Evolutionary conservation across 305 asterid genomes (phyloP).

Genomic region (Solanum hybrid): DNA sequence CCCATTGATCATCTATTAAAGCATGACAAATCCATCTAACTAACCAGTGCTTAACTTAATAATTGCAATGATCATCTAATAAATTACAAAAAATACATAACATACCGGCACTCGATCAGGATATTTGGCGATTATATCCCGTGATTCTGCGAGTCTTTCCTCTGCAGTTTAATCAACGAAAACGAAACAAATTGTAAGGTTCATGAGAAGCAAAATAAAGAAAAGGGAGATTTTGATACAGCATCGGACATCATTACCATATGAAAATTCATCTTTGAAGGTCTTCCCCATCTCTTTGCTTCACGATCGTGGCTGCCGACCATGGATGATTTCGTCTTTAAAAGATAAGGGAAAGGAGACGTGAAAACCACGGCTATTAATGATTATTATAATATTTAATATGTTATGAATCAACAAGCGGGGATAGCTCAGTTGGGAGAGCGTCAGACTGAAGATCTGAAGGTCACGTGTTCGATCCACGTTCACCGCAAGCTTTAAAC

Average conservation of each 20-base stretch:
- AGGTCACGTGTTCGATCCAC: slow-evolving; percentile 89
- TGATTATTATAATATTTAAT: no score
- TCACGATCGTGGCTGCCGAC: background rate
- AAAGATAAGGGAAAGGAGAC: background rate
- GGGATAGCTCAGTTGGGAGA: slow-evolving; percentile 99
- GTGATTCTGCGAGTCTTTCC: slow-evolving; percentile 62
- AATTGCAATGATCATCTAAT: background rate
- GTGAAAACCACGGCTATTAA: background rate
- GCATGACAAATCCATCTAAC: background rate
- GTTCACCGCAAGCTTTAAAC: slow-evolving; percentile 35
- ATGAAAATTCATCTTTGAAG: slow-evolving; percentile 43
- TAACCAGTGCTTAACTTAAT: background rate
- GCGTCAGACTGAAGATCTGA: slow-evolving; percentile 98
- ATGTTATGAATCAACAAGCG: slow-evolving; percentile 10
- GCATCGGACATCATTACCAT: slow-evolving; percentile 26
- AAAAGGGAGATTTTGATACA: background rate
- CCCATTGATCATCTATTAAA: background rate
- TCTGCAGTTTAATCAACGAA: slow-evolving; percentile 31
- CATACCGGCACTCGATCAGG: slow-evolving; percentile 88
- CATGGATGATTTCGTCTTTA: background rate
- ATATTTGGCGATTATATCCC: slow-evolving; percentile 68
- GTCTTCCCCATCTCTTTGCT: slow-evolving; percentile 37
- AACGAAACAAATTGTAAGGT: background rate
- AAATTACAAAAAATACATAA: background rate
- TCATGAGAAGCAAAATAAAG: background rate